Conservation (phyloP, 1,139 yeast genomes). For the Nadsonia commutata region DNA sequence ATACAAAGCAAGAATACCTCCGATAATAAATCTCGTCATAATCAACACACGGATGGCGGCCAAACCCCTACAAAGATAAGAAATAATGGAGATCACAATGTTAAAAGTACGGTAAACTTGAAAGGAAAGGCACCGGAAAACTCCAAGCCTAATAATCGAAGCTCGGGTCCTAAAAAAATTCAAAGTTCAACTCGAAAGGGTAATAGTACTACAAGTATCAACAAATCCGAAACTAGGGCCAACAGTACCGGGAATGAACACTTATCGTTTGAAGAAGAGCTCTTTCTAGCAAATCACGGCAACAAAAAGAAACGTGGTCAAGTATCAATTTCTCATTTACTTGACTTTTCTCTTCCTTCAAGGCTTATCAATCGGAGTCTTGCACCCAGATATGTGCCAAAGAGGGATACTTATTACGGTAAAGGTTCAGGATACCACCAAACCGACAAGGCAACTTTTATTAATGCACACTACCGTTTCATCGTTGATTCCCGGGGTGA, state of each 20-base stretch:
- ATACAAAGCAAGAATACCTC: no score
- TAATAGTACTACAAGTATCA: no score
- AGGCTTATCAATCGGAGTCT: neutral
- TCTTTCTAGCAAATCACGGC: slow-evolving; percentile 2
- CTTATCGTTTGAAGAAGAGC: slow-evolving; percentile 4
- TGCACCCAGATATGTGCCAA: slow-evolving; percentile 2
- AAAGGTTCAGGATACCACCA: slow-evolving; percentile 1
- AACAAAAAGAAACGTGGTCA: slow-evolving; percentile 13
- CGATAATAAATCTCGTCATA: no score
- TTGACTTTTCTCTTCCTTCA: slow-evolving; percentile 14
- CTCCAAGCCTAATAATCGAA: no score
- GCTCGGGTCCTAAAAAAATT: no score
- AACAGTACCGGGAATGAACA: slow-evolving; percentile 1
- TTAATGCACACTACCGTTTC: slow-evolving; percentile 76
- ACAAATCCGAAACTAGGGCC: neutral
- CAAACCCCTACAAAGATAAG: no score
- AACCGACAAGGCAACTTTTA: slow-evolving; percentile 56
- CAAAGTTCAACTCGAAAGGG: no score
- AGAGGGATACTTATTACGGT: neutral
- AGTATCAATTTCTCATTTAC: slow-evolving; percentile 19
- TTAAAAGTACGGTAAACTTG: no score
- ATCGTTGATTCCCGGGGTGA: slow-evolving; percentile 48
- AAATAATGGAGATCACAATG: no score
- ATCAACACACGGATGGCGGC: no score
- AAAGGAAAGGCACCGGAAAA: no score